These are phyloP conservation scores for Carpinus viminea DNA, from an alignment of 306 rosid species.

Conservation along the genomic window DNA sequence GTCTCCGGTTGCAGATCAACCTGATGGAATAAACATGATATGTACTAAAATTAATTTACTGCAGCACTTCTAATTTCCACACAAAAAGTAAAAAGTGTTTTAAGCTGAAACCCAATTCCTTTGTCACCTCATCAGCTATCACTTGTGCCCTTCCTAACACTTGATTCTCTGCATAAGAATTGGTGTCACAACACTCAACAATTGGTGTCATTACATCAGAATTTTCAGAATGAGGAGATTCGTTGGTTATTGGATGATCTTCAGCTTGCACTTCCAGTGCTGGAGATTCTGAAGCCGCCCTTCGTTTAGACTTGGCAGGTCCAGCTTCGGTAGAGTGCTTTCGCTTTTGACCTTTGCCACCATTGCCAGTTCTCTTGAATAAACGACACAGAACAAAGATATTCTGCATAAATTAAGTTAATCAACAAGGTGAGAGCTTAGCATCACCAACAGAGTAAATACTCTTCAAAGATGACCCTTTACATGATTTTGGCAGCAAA, in stretches of 20 bases:
- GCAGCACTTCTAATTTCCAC: too few species aligned
- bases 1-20: conserved; percentile 25
- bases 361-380: conserved; percentile 42
- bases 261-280: neutral
- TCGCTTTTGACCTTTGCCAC: neutral
- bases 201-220: neutral
- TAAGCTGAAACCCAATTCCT: too few species aligned
- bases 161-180: conserved; percentile 7
- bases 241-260: too few species aligned
- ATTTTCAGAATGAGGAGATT: neutral
- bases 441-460: too few species aligned
- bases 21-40: conserved; percentile 29
- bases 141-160: neutral
- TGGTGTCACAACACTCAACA: neutral
- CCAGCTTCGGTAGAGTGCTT: neutral
- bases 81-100: too few species aligned
- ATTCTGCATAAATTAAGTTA: conserved; percentile 48
- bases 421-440: conserved; percentile 4
- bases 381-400: conserved; percentile 79
- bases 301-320: neutral
- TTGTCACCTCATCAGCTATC: neutral
- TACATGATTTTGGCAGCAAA: too few species aligned
- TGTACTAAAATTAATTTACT: neutral
- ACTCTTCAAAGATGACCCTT: too few species aligned
- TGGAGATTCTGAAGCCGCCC: neutral